Percentiles rank a stretch among this genome's conserved stretches.
Evolutionary conservation across 768 basidiomycete species (phyloP).

Genomic region (Melanogaster broomeanus): DNA sequence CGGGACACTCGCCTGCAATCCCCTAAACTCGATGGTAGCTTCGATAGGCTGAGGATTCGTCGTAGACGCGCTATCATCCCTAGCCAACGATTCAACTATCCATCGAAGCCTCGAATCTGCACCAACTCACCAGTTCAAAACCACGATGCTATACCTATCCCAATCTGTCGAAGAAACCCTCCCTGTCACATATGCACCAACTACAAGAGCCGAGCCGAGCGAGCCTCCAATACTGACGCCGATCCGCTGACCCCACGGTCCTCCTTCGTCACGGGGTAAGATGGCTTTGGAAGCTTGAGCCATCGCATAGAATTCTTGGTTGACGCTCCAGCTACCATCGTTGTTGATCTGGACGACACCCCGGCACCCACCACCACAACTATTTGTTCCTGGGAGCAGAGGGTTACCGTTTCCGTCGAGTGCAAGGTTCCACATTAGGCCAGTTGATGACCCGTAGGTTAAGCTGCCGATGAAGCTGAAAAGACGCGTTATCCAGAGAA

Average conservation of each 20-base stretch:
- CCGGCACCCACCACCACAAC: constrained; percentile 68
- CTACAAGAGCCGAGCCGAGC: constrained; percentile 59
- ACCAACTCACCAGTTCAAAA: constrained; percentile 59
- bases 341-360: constrained; percentile 67
- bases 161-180: constrained; percentile 56
- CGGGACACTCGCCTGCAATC: constrained; percentile 48
- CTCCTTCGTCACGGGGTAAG: constrained; percentile 65
- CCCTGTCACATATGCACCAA: constrained; percentile 64
- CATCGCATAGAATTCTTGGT: constrained; percentile 80
- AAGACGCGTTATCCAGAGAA: constrained; percentile 21
- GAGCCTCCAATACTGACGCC: constrained; percentile 61
- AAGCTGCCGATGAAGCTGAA: constrained; percentile 41
- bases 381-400: constrained; percentile 60
- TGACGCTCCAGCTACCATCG: constrained; percentile 61
- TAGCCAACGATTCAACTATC: constrained; percentile 6
- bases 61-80: constrained; percentile 52
- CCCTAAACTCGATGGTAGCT: constrained; percentile 66
- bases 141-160: constrained; percentile 69
- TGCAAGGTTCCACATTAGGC: constrained; percentile 77
- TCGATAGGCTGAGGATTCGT: constrained; percentile 53
- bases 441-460: constrained; percentile 38
- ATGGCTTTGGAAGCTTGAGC: constrained; percentile 76
- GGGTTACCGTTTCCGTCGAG: constrained; percentile 65
- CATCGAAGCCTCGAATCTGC: background rate
- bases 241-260: constrained; percentile 70